phyloP scores from a whole-genome alignment of 2,329 filamentous ascomycete genomes.

The Aspergillus ochraceus region DNA sequence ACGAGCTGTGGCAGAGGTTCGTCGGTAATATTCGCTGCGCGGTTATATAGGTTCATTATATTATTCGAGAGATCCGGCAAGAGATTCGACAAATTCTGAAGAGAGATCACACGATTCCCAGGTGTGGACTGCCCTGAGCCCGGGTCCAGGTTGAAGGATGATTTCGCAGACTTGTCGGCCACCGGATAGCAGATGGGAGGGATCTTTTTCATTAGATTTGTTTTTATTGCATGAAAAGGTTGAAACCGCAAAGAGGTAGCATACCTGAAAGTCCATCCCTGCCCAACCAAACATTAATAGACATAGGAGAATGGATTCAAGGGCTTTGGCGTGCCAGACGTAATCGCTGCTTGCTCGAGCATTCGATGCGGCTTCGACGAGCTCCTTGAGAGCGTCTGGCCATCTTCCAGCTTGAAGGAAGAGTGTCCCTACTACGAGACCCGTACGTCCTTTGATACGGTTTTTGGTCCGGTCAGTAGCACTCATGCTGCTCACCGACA shows the following conservation, averaged over 20 bases:
- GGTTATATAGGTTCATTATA: slow-evolving; percentile 57
- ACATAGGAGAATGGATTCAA: slow-evolving; percentile 83
- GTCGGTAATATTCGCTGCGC: slow-evolving; percentile 53
- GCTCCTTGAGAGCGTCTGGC: slow-evolving; percentile 81
- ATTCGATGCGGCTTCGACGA: slow-evolving; percentile 75
- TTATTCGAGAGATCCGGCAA: slow-evolving; percentile 58
- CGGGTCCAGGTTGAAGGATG: slow-evolving; percentile 40
- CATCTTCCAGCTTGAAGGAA: slow-evolving; percentile 89
- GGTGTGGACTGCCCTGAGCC: slow-evolving; percentile 44
- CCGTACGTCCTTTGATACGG: slow-evolving; percentile 76
- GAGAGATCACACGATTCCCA: slow-evolving; percentile 47
- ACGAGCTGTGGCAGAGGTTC: slow-evolving; percentile 55
- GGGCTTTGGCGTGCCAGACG: slow-evolving; percentile 94
- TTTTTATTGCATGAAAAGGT: too few relatives aligned
- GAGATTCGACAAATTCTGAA: slow-evolving; percentile 53
- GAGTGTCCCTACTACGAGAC: slow-evolving; percentile 78
- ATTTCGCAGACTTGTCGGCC: slow-evolving; percentile 50
- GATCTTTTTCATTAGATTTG: slow-evolving; percentile 42
- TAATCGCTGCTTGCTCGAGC: slow-evolving; percentile 83
- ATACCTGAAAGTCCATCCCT: slow-evolving; percentile 69
- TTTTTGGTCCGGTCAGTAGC: slow-evolving; percentile 75
- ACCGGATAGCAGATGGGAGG: slow-evolving; percentile 55
- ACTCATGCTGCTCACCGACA: slow-evolving; percentile 68
- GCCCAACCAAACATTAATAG: slow-evolving; percentile 83
- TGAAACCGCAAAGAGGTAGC: too few relatives aligned